Percentiles rank a stretch among this genome's conserved stretches.
phyloP scores from a whole-genome alignment of 2,329 filamentous ascomycete species.

The Pseudogymnoascus sp. region DNA sequence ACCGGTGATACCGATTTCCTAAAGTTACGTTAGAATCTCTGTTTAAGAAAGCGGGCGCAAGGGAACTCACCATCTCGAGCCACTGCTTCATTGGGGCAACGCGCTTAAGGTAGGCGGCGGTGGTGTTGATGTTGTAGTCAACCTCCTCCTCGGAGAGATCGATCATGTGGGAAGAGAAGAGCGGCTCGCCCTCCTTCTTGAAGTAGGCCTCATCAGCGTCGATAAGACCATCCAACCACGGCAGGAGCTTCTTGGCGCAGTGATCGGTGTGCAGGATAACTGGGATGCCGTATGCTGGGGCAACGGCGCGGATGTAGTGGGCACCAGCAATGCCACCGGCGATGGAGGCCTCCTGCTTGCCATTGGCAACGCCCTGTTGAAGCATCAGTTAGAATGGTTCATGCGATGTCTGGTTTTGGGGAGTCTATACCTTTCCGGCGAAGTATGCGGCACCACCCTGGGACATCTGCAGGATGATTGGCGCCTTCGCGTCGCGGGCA shows the following conservation, averaged over 20 bases:
- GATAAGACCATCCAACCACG: conserved; percentile 94
- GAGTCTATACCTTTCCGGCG: conserved; percentile 63
- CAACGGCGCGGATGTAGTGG: conserved; percentile 85
- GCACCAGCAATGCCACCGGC: conserved; percentile 81
- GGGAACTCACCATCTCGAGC: conserved; percentile 81
- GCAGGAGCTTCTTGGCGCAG: conserved; percentile 98
- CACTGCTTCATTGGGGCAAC: conserved; percentile 96
- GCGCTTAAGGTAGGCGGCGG: conserved; percentile 86
- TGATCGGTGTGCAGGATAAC: conserved; percentile 96
- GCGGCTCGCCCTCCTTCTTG: conserved; percentile 84
- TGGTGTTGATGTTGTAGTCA: conserved; percentile 86
- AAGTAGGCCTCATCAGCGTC: conserved; percentile 92
- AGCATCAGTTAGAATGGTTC: conserved; percentile 6
- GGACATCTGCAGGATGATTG: conserved; percentile 87
- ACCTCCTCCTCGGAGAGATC: conserved; percentile 90
- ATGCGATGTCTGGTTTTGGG: conserved; percentile 17
- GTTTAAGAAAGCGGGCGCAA: background rate
- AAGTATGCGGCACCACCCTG: conserved; percentile 93
- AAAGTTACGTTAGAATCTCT: conserved; percentile 9
- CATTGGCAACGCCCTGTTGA: conserved; percentile 64
- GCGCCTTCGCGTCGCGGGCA: conserved; percentile 82
- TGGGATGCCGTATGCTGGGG: conserved; percentile 80
- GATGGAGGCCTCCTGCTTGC: conserved; percentile 80
- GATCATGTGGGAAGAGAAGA: conserved; percentile 98
- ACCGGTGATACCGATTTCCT: conserved; percentile 88